These are phyloP conservation scores for Parachaetomium inaequale DNA, from an alignment of 495 filamentous ascomycete species.

Conservation along the genomic window DNA sequence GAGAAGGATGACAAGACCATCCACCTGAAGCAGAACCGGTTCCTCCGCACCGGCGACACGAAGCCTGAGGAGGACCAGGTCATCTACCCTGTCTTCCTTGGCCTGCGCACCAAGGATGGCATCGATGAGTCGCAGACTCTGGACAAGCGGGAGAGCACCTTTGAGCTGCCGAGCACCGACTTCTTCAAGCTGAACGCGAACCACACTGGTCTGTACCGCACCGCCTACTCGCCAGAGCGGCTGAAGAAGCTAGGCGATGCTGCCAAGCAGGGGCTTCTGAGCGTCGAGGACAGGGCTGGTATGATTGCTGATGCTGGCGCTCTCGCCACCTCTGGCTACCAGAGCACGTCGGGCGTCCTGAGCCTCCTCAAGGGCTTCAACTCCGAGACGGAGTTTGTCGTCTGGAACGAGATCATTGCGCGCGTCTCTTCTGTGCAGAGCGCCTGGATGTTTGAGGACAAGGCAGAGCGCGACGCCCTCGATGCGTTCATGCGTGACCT, in stretches of 20 bases:
- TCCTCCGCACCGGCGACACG: constrained; percentile 69
- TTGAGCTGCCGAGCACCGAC: constrained; percentile 60
- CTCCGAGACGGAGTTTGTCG: constrained; percentile 81
- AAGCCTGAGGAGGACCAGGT: constrained; percentile 82
- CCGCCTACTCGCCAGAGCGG: constrained; percentile 63
- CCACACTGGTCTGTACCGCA: constrained; percentile 71
- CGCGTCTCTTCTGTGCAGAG: constrained; percentile 70
- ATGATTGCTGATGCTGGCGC: constrained; percentile 96
- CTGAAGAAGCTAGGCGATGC: constrained; percentile 73
- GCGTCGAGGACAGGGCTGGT: constrained; percentile 89
- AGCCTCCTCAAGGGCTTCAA: constrained; percentile 81
- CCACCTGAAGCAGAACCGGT: constrained; percentile 69
- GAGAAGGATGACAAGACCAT: constrained; percentile 59
- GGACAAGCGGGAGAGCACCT: constrained; percentile 66
- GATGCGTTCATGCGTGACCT: constrained; percentile 77
- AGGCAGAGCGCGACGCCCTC: constrained; percentile 66
- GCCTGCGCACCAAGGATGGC: constrained; percentile 63
- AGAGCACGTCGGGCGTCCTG: constrained; percentile 85
- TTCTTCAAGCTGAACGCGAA: constrained; percentile 80
- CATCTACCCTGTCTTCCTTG: constrained; percentile 68
- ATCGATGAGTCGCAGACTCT: constrained; percentile 62
- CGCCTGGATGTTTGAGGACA: constrained; percentile 86
- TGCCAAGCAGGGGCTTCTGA: constrained; percentile 79
- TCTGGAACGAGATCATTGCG: constrained; percentile 87
- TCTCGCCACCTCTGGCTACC: constrained; percentile 83